Percentiles rank a stretch among this genome's conserved stretches.
These are phyloP conservation scores for Ophiostoma triangulosporum DNA, from an alignment of 2,329 filamentous ascomycete genomes.

Conservation along the genomic window DNA sequence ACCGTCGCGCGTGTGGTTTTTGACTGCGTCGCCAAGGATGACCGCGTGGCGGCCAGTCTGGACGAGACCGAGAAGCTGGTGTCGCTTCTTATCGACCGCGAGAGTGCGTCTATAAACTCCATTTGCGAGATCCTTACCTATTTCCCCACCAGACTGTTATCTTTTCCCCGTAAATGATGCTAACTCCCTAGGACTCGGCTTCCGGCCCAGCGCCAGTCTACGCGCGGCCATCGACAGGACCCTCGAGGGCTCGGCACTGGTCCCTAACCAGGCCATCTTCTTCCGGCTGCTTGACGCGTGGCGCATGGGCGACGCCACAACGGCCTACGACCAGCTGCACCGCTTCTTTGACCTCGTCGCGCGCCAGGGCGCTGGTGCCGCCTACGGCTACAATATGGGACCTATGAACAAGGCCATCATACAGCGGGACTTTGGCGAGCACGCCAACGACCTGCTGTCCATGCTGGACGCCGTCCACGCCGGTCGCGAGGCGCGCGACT, in stretches of 20 bases:
- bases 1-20: conserved; percentile 6
- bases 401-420: conserved; percentile 85
- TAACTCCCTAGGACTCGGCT: conserved; percentile 6
- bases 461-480: conserved; percentile 93
- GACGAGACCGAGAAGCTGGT: conserved; percentile 13
- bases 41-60: conserved; percentile 6
- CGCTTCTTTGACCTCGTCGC: conserved; percentile 88
- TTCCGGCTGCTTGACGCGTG: conserved; percentile 63
- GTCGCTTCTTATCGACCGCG: conserved; percentile 10
- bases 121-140: too few species aligned
- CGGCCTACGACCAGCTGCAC: conserved; percentile 81
- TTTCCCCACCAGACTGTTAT: too few species aligned
- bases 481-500: conserved; percentile 87
- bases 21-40: conserved; percentile 10
- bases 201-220: conserved; percentile 6
- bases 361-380: conserved; percentile 68
- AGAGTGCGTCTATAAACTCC: conserved; percentile 6
- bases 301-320: conserved; percentile 79
- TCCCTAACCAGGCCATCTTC: conserved; percentile 34
- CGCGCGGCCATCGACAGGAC: conserved; percentile 5
- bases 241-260: conserved; percentile 5
- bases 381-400: conserved; percentile 80
- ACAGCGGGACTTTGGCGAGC: conserved; percentile 89
- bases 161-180: too few species aligned
- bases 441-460: conserved; percentile 76